Conservation (phyloP, 2,329 filamentous ascomycete genomes). For the Epichloe elymi region DNA sequence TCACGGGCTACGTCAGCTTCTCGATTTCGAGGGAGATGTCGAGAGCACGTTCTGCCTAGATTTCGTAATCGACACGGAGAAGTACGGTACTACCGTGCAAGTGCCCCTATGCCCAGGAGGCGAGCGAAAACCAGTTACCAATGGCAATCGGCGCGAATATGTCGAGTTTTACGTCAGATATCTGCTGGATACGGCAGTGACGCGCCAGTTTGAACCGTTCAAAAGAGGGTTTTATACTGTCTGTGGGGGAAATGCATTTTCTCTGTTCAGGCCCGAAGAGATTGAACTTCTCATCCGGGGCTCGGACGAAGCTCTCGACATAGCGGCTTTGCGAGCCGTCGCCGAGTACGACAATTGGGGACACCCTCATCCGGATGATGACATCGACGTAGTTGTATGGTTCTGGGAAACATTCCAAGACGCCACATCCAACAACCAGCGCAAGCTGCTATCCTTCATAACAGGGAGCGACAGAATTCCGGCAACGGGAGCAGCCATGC, state of each 20-base stretch:
- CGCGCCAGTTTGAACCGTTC: conserved; percentile 83
- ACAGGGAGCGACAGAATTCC: conserved; percentile 86
- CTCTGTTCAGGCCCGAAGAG: conserved; percentile 78
- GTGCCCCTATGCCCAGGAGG: conserved; percentile 64
- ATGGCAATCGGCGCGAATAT: conserved; percentile 70
- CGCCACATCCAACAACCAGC: conserved; percentile 54
- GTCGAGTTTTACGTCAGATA: conserved; percentile 75
- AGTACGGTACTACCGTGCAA: conserved; percentile 54
- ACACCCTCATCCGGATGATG: conserved; percentile 36
- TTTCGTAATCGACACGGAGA: conserved; percentile 65
- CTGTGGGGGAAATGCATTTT: conserved; percentile 80
- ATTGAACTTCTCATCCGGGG: conserved; percentile 80
- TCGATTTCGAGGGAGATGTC: conserved; percentile 77
- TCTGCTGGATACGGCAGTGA: conserved; percentile 63
- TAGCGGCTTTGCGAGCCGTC: conserved; percentile 60
- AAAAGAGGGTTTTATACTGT: conserved; percentile 89
- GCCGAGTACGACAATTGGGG: conserved; percentile 77
- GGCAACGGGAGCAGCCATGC: conserved; percentile 69
- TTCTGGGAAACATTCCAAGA: conserved; percentile 75
- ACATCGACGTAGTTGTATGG: conserved; percentile 61
- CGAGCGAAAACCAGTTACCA: conserved; percentile 66
- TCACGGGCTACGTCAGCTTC: conserved; percentile 57
- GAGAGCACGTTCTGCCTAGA: conserved; percentile 68
- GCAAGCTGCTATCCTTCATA: conserved; percentile 71
- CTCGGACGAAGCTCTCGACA: conserved; percentile 72